Evolutionary conservation across 108 stramenopile genomes (phyloP).

Genomic region (Skeletonema marinoi): DNA sequence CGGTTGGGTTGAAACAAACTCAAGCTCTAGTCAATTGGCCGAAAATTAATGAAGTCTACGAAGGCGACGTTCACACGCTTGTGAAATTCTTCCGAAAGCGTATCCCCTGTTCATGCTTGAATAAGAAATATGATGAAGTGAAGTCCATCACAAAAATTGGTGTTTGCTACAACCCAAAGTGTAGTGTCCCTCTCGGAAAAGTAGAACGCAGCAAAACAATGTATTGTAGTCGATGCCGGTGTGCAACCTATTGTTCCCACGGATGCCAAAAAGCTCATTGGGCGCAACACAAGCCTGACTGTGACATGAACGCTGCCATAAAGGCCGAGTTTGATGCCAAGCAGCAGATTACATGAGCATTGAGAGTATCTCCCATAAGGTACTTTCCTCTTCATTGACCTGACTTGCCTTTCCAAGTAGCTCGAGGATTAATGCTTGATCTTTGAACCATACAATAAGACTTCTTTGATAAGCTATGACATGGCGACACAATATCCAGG

Average conservation of each 20-base stretch:
- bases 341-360: too few species aligned
- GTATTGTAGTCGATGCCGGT: neutral
- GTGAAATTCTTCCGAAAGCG: neutral
- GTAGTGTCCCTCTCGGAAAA: neutral
- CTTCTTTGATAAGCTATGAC: slow-evolving; percentile 12
- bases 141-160: neutral
- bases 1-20: neutral
- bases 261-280: neutral
- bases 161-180: neutral
- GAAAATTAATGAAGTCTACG: neutral
- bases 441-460: neutral
- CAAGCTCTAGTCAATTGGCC: neutral
- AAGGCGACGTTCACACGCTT: neutral
- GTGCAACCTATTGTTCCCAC: neutral
- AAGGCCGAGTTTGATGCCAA: too few species aligned
- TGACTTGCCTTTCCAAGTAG: slow-evolving; percentile 24
- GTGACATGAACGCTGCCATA: too few species aligned
- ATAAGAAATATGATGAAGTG: too few species aligned
- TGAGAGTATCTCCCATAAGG: too few species aligned
- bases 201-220: neutral
- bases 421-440: slow-evolving; percentile 19
- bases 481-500: slow-evolving; percentile 20
- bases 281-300: neutral
- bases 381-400: neutral
- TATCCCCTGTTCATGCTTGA: too few species aligned